phyloP scores from a whole-genome alignment of 495 filamentous ascomycete species.

The Penicillium lividum region DNA sequence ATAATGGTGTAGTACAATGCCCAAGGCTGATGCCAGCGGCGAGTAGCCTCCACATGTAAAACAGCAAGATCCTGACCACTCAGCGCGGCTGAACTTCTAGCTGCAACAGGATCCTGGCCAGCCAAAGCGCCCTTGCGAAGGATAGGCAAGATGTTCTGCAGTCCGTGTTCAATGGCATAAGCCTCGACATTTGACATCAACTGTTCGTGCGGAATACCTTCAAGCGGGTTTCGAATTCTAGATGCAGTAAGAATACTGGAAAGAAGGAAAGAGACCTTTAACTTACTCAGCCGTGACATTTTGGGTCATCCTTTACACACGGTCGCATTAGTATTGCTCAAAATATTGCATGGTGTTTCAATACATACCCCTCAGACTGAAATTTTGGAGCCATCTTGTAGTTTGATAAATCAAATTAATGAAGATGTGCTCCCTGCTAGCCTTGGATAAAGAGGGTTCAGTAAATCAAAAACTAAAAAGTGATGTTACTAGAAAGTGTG shows the following conservation, averaged over 20 bases:
- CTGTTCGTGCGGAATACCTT: constrained; percentile 50
- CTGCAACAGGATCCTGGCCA: constrained; percentile 58
- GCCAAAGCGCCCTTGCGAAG: constrained; percentile 65
- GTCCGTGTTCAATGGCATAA: constrained; percentile 53
- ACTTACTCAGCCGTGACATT: constrained; percentile 26
- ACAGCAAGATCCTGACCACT: constrained; percentile 52
- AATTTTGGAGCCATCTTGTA: neutral
- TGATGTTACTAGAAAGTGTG: neutral
- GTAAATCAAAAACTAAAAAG: too few species aligned
- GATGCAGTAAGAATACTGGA: neutral
- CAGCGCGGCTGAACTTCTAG: constrained; percentile 57
- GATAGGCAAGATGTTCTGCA: constrained; percentile 50
- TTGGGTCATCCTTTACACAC: constrained; percentile 16
- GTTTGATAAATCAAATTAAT: neutral
- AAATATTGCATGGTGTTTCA: neutral
- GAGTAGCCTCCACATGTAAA: constrained; percentile 57
- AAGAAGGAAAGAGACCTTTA: neutral
- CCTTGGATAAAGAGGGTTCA: too few species aligned
- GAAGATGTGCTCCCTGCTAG: neutral
- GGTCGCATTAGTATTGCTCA: neutral
- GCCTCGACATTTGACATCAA: constrained; percentile 57
- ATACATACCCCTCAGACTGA: neutral
- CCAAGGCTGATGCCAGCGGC: constrained; percentile 65
- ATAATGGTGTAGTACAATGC: constrained; percentile 66
- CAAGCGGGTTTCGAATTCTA: constrained; percentile 61